Evolutionary conservation across 768 basidiomycete genomes (phyloP), one percentile per base, ranked within the genome.

Genomic region (Lactifluus echinatus): DNA sequence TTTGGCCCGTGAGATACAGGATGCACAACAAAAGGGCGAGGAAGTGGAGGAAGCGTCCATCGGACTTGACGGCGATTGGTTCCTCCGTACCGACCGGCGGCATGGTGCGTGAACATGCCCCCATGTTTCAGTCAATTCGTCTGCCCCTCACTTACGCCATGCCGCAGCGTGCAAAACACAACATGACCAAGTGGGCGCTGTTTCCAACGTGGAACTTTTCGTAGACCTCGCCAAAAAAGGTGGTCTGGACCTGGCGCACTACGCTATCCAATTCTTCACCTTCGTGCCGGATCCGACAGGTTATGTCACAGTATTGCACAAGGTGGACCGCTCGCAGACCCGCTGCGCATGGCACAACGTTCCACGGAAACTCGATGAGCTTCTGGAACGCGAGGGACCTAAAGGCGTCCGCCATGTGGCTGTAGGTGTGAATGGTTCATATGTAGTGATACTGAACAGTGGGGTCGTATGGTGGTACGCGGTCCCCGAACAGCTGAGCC

Each of bases 21-120:
- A 59, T 37, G 46, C 37, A 8, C 48, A 28, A 15, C 19, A 17
- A 19, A 49, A 54, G 21, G 33, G 47, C 21, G 53, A 59, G n/a
- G 53, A 50, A 14, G 53, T 59, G 19, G 19, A 50, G 36, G 47
- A 55, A 28, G 19, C 55, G 26, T 50, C 57, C 15, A 45, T 50
- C 12, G 57, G 57, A 37, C 42, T 54, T 39, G 53, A 59, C n/a
- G 53, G 42, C 34, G 57, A 59, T 15, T 59, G 57, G 57, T 59
- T 59, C 28, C 47, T 59, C 19, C 53, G 57, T 6, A 50, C 57
- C 19, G 40, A 55, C 28, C 4, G 1, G 14, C 57, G 57, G 21
- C 47, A 54, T 17, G 53, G 57, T 59, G 50, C 17, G 56, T 52
- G 12, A 23, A 34, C 14, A 36, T n/a, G 15, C 23, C 3, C 23